Evolutionary conservation across 208 protist genomes (phyloP), one percentile per base, ranked within the genome.

Genomic region (Spongospora subterranea): DNA sequence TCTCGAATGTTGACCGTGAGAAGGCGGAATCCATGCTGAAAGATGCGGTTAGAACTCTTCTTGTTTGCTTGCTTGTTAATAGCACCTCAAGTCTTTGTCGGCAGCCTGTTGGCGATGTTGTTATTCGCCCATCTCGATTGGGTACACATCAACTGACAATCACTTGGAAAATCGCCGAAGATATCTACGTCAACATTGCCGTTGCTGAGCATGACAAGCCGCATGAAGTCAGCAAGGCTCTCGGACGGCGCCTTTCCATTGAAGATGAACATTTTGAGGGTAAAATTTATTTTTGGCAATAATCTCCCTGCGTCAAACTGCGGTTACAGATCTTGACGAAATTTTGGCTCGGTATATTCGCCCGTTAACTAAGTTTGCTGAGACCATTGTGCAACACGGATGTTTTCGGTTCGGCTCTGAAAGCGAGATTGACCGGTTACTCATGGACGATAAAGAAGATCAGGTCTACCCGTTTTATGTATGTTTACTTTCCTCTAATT

Each of bases 391-490:
- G n/a, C 71, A 82, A n/a, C 11, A 82, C 17, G 13, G n/a, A 35
- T 35, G 35, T 13, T 82, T 82, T n/a, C 71, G 71, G 17, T 82
- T 39, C n/a, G 71, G 71, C 17, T 40, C 71, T 35, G 71, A 82
- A 82, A 35, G 13, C 11, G 71, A 82, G n/a, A 43, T 82, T n/a
- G 71, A 82, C n/a, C 6, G 40, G n/a, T n/a, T 82, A n/a, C 71
- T 82, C n/a, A 82, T 20, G 35, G 71, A 82, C n/a, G 71, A 82
- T 40, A 82, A 82, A n/a, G 71, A 82, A n/a, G 71, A 82, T 45
- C 11, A 45, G 71, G 71, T 82, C n/a, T 6, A 43, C 17, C 35
- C 71, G n/a, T 35, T 82, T 82, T 45, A 13, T 35, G 13, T n/a
- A 43, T 43, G 71, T 82, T 82, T 82, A 35, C n/a, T 82, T n/a